Evolutionary conservation across 257 asterid species (phyloP).

Genomic region (Plantago elongata): DNA sequence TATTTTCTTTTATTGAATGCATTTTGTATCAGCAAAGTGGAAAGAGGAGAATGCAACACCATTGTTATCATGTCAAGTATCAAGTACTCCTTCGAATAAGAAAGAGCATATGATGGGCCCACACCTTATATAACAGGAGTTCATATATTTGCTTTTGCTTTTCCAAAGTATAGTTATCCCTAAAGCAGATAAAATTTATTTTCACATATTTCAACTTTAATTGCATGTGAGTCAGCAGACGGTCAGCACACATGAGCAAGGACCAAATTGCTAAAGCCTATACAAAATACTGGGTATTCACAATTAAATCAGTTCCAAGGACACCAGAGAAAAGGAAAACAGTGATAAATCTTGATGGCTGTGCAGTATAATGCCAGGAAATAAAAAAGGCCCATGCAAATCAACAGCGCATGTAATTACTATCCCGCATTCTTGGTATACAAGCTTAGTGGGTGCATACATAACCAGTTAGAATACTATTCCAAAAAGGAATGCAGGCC

Average conservation of each 20-base stretch:
- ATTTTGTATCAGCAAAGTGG: background rate
- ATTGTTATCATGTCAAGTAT: too few species aligned
- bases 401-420: constrained; percentile 1
- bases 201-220: too few species aligned
- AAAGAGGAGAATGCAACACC: background rate
- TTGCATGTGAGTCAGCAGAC: too few species aligned
- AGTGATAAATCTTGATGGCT: background rate
- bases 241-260: too few species aligned
- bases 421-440: background rate
- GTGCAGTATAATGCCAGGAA: too few species aligned
- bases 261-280: too few species aligned
- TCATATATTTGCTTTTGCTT: background rate
- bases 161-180: background rate
- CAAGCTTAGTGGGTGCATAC: constrained; percentile 1
- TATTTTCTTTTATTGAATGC: background rate
- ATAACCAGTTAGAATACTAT: background rate
- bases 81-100: too few species aligned
- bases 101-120: too few species aligned
- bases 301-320: too few species aligned
- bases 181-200: too few species aligned
- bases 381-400: background rate
- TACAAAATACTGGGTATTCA: too few species aligned
- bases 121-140: too few species aligned
- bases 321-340: background rate
- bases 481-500: constrained; percentile 13